Evolutionary conservation across 805 yeast genomes (phyloP).

Genomic region (Sungouiozyma ichnusensis): DNA sequence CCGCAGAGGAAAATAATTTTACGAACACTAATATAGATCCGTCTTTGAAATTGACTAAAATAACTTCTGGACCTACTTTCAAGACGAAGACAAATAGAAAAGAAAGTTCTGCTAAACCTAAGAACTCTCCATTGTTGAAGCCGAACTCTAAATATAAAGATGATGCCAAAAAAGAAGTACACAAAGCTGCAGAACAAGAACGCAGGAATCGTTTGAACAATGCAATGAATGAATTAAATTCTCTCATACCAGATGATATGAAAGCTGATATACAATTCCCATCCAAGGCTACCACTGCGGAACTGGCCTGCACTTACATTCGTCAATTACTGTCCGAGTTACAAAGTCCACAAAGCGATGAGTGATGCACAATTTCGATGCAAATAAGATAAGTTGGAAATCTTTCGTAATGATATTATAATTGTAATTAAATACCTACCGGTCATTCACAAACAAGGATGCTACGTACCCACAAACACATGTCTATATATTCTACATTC

Average conservation of each 20-base stretch:
- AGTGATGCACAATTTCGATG: background rate
- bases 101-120: background rate
- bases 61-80: background rate
- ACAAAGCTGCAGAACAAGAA: constrained; percentile 93
- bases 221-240: constrained; percentile 69
- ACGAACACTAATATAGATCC: background rate
- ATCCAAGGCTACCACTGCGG: constrained; percentile 92
- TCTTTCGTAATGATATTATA: background rate
- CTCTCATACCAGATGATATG: constrained; percentile 52
- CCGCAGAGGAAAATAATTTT: background rate
- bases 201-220: constrained; percentile 84
- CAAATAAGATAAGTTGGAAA: background rate
- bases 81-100: background rate
- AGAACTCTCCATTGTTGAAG: constrained; percentile 1
- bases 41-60: background rate
- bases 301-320: constrained; percentile 70
- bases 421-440: background rate
- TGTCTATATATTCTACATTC: too few relatives aligned
- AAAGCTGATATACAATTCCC: constrained; percentile 55
- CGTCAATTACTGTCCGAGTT: constrained; percentile 16
- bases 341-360: background rate
- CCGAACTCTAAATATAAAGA: constrained; percentile 3
- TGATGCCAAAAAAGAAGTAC: constrained; percentile 33
- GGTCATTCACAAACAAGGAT: background rate
- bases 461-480: background rate